Base-by-base conservation (phyloP, 768 basidiomycete genomes). In the Suillus ampliporus region DNA sequence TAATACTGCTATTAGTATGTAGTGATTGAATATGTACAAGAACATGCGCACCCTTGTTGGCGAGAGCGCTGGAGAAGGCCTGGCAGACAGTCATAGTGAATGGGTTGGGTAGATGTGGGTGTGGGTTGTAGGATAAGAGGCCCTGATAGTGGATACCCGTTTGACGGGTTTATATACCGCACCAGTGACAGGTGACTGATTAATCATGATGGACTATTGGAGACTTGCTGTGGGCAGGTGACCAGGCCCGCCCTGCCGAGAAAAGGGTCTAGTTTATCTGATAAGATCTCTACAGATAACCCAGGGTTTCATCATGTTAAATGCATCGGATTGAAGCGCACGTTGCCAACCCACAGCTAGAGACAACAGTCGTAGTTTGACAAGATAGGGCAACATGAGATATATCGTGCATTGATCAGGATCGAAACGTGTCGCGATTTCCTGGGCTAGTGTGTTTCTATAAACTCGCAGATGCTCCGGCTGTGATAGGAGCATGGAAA, bases 161-260 rank as follows among this genome's bases (percentile, higher is more conserved):
- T 17, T 57, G 38, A 54, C 2, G 9, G n/a, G 38, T 35, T 61
- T 61, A 53, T 58, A 40, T 61, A 48, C 31, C 26, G 44, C 44
- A 35, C 15, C 37, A 7, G 14, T 34, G 41, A 31, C 31, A 34
- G 41, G 35, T 62, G 57, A 26, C 38, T 41, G 21, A 54, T 38
- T 23, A 23, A 23, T 54, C 35, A 23, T 28, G 10, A 51, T 31
- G 17, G 9, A 28, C 26, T 17, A 38, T 54, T 19, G 37, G 52
- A 21, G 52, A 38, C 23, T 23, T 38, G 52, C 15, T 35, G 7
- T 5, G 51, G 13, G 8, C 53, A 54, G 37, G 53, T 37, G 53
- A 38, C 37, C 37, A 5, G 53, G 37, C 6, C n/a, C 23, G 6
- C 37, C 37, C 53, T 56, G 37, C 53, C 53, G 15, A 54, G 21